Base-by-base conservation (phyloP, 2,329 filamentous ascomycete species). In the Aspergillus latus region DNA sequence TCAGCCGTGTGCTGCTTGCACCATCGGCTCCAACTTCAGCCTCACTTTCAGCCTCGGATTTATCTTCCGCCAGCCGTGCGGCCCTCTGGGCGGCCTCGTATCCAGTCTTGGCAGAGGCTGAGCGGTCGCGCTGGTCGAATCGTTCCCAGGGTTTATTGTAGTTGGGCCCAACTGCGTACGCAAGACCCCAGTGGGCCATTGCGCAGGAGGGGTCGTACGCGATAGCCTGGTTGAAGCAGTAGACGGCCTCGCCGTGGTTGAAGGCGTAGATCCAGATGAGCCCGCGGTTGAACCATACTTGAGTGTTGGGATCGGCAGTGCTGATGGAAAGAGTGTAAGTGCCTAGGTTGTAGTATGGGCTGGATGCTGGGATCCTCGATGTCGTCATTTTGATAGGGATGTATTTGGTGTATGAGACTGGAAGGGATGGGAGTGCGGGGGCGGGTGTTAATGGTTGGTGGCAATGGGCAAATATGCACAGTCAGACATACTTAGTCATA, bases 121-220 rank as follows among this genome's bases (percentile, higher is more conserved):
- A 70, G 4, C 87, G 75, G 61, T 92, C 88, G 0, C 76, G 71
- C 1, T 78, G 72, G 52, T 88, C 87, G 61, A 92, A 90, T 16
- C 84, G 79, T 28, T 84, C 82, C 89, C 89, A 92, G 0, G 88
- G 85, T 66, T 92, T 90, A 74, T 92, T 90, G 71, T 89, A 88
- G 66, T 93, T 92, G 2, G 89, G 89, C 0, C 89, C 89, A 0
- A 89, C 74, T 1, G 86, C 78, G 68, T 88, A 92, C 0, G 89
- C 72, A 7, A 76, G 60, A 1, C 74, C 74, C 74, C 74, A 76
- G 57, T 74, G 70, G 5, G 74, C 74, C 65, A 76, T 73, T 1
- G 72, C 68, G 56, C 71, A 76, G 9, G 58, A 52, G 10, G 64
- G 61, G 59, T 76, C 74, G 50, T 69, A 51, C 1, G 60, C 52